A percentile compares a stretch with the other conserved stretches of the same genome.
These are phyloP conservation scores for Simplicillium sp. DNA, from an alignment of 2,329 filamentous ascomycete genomes.

Conservation along the genomic window DNA sequence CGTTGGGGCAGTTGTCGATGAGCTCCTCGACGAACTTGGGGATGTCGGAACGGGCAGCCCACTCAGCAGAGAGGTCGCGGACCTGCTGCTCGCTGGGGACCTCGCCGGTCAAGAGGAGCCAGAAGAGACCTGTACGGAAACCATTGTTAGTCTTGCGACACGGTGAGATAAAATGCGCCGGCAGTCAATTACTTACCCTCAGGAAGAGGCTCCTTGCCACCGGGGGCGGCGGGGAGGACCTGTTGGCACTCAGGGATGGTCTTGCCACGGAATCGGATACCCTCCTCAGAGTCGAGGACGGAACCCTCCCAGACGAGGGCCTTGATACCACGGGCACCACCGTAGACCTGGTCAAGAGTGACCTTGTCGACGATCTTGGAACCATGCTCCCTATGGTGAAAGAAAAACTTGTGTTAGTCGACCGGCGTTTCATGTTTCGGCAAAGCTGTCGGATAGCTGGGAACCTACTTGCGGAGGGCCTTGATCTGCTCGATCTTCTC, in stretches of 20 bases:
- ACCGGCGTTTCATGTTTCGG: constrained; percentile 1
- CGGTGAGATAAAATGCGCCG: background rate
- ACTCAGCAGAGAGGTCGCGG: constrained; percentile 94
- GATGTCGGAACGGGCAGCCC: constrained; percentile 93
- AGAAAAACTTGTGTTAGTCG: constrained; percentile 6
- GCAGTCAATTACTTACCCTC: constrained; percentile 51
- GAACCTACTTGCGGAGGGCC: constrained; percentile 82
- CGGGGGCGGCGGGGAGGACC: constrained; percentile 91
- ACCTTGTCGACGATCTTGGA: constrained; percentile 95
- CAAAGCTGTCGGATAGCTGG: constrained; percentile 6
- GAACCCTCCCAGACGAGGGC: constrained; percentile 97
- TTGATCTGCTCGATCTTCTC: constrained; percentile 99
- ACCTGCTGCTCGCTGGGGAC: constrained; percentile 97
- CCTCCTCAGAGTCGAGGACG: constrained; percentile 96
- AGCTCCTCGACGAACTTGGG: constrained; percentile 99
- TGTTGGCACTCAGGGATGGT: constrained; percentile 99
- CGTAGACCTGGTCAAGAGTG: constrained; percentile 98
- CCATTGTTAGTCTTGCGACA: constrained; percentile 8
- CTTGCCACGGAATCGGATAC: constrained; percentile 98
- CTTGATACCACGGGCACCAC: constrained; percentile 98
- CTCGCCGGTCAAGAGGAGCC: constrained; percentile 97
- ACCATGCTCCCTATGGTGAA: constrained; percentile 66
- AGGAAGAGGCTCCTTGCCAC: constrained; percentile 92
- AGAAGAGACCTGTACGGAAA: constrained; percentile 71
- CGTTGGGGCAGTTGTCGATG: constrained; percentile 98